Conservation (phyloP, 2,329 filamentous ascomycete genomes). For the Claviceps capensis region DNA sequence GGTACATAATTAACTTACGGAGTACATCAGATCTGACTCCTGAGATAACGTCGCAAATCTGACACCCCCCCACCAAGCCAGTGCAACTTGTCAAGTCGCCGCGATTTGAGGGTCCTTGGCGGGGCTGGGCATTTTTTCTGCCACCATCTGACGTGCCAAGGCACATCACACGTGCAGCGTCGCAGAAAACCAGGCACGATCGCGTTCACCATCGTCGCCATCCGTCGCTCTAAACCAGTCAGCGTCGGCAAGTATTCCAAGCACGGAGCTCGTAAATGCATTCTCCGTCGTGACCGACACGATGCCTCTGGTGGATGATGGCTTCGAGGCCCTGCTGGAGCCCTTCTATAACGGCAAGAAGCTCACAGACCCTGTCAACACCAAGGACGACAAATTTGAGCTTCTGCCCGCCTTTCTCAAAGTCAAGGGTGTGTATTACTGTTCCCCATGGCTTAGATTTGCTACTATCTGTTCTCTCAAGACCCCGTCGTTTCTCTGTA, state of each 20-base stretch:
- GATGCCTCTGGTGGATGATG: slow-evolving; percentile 45
- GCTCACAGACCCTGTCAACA: slow-evolving; percentile 50
- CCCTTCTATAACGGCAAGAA: slow-evolving; percentile 57
- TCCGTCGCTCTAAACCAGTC: neutral
- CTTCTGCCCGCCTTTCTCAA: slow-evolving; percentile 94
- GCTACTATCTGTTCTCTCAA: neutral
- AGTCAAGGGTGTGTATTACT: slow-evolving; percentile 54
- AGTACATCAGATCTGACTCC: no score
- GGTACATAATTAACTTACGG: no score
- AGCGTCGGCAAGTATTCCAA: neutral
- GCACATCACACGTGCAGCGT: neutral
- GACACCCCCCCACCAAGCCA: neutral
- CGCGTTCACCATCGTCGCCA: neutral
- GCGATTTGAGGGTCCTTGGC: neutral
- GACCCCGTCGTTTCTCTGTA: neutral
- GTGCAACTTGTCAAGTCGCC: neutral
- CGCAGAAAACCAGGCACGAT: neutral
- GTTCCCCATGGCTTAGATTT: slow-evolving; percentile 8
- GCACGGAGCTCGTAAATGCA: slow-evolving; percentile 13
- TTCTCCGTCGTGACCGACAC: slow-evolving; percentile 10
- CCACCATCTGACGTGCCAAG: neutral
- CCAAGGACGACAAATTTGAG: slow-evolving; percentile 84
- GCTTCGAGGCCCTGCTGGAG: slow-evolving; percentile 52
- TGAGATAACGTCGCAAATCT: no score
- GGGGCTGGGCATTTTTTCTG: neutral